These are phyloP conservation scores for Boletellus dicymbophilus DNA, from an alignment of 1,284 basidiomycete species.

Conservation along the genomic window DNA sequence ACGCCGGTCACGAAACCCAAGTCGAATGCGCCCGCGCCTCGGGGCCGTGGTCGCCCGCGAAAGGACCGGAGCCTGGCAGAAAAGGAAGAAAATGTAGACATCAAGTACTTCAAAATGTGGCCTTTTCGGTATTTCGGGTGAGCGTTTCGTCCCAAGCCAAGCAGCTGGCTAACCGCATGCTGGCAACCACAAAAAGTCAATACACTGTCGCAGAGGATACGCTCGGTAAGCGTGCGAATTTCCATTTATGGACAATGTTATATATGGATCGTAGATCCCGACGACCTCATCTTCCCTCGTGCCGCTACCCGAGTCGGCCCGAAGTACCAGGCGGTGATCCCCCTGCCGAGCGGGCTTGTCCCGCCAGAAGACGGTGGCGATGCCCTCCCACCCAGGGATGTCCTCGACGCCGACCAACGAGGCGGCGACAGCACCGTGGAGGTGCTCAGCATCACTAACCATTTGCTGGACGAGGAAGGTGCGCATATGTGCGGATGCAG, in stretches of 20 bases:
- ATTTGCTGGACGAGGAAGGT: slow-evolving; percentile 69
- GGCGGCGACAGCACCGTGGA: slow-evolving; percentile 78
- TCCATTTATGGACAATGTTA: slow-evolving; percentile 21
- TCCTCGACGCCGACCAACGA: slow-evolving; percentile 49
- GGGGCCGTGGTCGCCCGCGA: slow-evolving; percentile 69
- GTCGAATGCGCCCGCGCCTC: slow-evolving; percentile 67
- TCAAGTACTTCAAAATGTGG: slow-evolving; percentile 91
- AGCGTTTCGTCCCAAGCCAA: slow-evolving; percentile 11
- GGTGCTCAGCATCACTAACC: slow-evolving; percentile 61
- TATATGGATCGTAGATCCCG: slow-evolving; percentile 63
- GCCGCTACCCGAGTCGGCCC: slow-evolving; percentile 86
- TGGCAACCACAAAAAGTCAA: slow-evolving; percentile 50
- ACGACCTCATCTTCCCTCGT: slow-evolving; percentile 94
- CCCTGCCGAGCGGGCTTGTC: slow-evolving; percentile 40
- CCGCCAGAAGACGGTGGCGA: slow-evolving; percentile 35
- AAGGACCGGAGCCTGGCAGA: slow-evolving; percentile 70
- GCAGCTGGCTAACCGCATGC: slow-evolving; percentile 10
- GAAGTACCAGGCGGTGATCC: slow-evolving; percentile 79
- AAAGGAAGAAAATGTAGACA: slow-evolving; percentile 73
- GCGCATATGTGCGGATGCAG: slow-evolving; percentile 25
- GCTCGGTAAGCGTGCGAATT: slow-evolving; percentile 56
- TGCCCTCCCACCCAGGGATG: slow-evolving; percentile 11
- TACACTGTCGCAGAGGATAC: slow-evolving; percentile 92
- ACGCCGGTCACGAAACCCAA: slow-evolving; percentile 58
- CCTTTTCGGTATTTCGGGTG: slow-evolving; percentile 97